Conservation (phyloP, 1,284 basidiomycete genomes). For the Ceratobasidium sp. region DNA sequence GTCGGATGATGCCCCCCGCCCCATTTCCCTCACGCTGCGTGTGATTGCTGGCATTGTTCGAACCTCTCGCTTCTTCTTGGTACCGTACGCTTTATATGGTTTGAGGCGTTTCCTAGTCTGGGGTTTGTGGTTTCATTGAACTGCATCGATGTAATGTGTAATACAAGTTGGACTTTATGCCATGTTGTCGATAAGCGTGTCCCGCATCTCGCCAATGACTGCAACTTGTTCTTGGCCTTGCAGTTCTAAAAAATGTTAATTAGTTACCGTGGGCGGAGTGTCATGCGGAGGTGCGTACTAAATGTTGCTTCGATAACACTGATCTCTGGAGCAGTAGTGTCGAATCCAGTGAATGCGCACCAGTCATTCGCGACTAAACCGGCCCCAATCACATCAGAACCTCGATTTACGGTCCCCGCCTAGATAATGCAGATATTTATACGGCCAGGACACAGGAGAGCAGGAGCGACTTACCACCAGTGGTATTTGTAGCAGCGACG, state of each 20-base stretch:
- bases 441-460: background rate
- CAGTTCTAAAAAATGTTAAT: conserved; percentile 67
- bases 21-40: background rate
- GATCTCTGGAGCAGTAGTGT: conserved; percentile 98
- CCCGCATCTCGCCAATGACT: conserved; percentile 94
- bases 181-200: conserved; percentile 93
- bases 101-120: background rate
- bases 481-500: conserved; percentile 93
- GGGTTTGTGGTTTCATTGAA: background rate
- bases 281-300: conserved; percentile 66
- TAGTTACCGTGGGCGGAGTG: background rate
- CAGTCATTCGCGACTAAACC: conserved; percentile 99
- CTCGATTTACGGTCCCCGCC: conserved; percentile 98
- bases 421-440: conserved; percentile 52
- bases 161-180: conserved; percentile 64
- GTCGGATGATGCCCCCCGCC: background rate
- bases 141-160: conserved; percentile 22
- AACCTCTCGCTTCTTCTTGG: background rate
- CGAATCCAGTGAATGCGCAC: conserved; percentile 96
- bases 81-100: background rate
- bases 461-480: conserved; percentile 76
- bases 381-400: conserved; percentile 97
- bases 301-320: conserved; percentile 98
- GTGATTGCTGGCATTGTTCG: background rate
- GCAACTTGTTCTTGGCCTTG: conserved; percentile 88